A percentile compares a stretch with the other conserved stretches of the same genome.
Evolutionary conservation across 495 filamentous ascomycete genomes (phyloP).

Genomic region (Neurospora sp.): DNA sequence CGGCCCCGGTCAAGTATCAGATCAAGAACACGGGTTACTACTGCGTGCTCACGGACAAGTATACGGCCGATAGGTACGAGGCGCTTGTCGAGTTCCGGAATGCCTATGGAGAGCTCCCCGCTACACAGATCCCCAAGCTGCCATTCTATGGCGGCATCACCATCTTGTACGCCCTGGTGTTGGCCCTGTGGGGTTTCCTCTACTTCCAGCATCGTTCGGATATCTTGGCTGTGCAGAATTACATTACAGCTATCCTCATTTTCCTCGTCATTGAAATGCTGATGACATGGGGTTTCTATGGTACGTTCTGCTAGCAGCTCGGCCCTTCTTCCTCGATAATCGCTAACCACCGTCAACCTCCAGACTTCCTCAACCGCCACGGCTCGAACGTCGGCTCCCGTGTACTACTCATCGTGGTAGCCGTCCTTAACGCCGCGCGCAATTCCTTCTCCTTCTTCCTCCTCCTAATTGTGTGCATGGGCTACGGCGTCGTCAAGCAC

Average conservation of each 20-base stretch:
- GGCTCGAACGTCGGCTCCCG: conserved; percentile 77
- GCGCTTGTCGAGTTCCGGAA: conserved; percentile 88
- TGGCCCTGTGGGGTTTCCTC: conserved; percentile 84
- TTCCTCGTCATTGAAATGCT: conserved; percentile 93
- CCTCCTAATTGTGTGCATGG: conserved; percentile 98
- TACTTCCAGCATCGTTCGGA: conserved; percentile 92
- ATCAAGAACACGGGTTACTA: conserved; percentile 91
- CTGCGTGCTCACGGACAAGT: conserved; percentile 73
- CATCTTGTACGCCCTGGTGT: conserved; percentile 85
- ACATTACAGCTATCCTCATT: conserved; percentile 93
- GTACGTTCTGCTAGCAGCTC: conserved; percentile 19
- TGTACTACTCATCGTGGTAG: conserved; percentile 78
- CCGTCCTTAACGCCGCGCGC: conserved; percentile 80
- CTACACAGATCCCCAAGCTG: conserved; percentile 89
- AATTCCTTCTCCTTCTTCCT: conserved; percentile 99
- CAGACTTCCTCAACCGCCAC: conserved; percentile 84
- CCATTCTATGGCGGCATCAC: conserved; percentile 95
- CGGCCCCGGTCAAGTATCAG: conserved; percentile 63
- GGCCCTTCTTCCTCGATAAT: not conserved
- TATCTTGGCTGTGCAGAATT: conserved; percentile 97
- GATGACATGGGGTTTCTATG: conserved; percentile 97
- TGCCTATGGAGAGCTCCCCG: conserved; percentile 91
- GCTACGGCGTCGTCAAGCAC: conserved; percentile 95
- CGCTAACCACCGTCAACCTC: not conserved
- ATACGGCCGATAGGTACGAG: conserved; percentile 52